Conservation (phyloP, 129 eudicot genomes). For the Flaveria robusta region DNA sequence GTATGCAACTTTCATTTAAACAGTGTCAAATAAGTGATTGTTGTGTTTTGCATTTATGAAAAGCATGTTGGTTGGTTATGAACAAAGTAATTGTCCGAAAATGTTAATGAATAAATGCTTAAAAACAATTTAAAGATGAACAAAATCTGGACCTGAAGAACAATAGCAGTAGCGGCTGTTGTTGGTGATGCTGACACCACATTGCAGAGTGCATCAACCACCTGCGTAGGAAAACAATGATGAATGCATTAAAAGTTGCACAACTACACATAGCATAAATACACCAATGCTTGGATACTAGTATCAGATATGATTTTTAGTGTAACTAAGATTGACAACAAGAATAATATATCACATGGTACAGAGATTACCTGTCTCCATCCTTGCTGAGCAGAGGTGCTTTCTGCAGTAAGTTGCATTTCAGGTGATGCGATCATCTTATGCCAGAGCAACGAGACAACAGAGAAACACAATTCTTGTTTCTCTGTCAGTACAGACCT, state of each 20-base stretch:
- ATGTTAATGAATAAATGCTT: neutral
- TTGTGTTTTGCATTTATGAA: neutral
- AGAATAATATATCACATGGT: neutral
- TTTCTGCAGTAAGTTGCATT: constrained; percentile 85
- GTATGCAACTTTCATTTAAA: neutral
- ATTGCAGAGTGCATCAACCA: constrained; percentile 96
- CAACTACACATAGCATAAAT: neutral
- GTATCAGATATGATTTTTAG: neutral
- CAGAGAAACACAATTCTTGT: constrained; percentile 92
- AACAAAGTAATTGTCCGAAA: neutral
- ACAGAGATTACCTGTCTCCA: constrained; percentile 88
- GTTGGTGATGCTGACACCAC: constrained; percentile 95
- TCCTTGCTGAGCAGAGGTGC: constrained; percentile 99
- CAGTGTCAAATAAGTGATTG: neutral
- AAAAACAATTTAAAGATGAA: constrained; percentile 16
- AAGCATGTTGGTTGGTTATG: constrained; percentile 5
- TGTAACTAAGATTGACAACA: neutral
- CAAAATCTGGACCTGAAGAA: constrained; percentile 76
- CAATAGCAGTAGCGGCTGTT: constrained; percentile 94
- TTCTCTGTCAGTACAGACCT: constrained; percentile 76
- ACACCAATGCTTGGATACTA: neutral
- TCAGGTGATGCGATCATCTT: constrained; percentile 93
- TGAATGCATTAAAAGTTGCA: neutral
- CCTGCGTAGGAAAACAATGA: constrained; percentile 50
- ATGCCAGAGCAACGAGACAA: constrained; percentile 97